Evolutionary conservation across 306 rosid genomes (phyloP), one percentile per base, ranked within the genome.

Genomic region (Comarum palustre): DNA sequence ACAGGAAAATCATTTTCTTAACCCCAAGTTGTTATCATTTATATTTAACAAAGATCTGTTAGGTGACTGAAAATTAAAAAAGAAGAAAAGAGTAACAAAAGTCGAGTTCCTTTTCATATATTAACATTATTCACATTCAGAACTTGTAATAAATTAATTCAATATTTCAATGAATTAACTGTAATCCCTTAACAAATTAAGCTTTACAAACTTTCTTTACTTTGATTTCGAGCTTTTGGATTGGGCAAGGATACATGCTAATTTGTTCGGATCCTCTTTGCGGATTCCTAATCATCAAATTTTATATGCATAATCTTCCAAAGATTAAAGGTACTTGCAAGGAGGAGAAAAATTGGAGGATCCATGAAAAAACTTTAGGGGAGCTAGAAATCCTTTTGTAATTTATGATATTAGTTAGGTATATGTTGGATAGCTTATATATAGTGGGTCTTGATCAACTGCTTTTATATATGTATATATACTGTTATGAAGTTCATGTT

Each of bases 281-380:
- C 34, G 73, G 12, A 63, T 51, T 69, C 62, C 62, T 50, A 51
- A n/a, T 69, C 62, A 69, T 51, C 47, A 34, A 51, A 19, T 19
- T 14, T 50, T 29, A 15, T 59, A 3, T 47, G 27, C 43, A 69
- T 69, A 69, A 69, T 69, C 61, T 34, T 65, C 20, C 32, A 69
- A 69, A 69, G 62, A 43, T 10, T 29, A 68, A 68, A 68, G 73
- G 41, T 27, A 45, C 57, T 59, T 5, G n/a, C 38, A 41, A 5
- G 52, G 22, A 41, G 27, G 32, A 51, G 32, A 51, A 34, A 51
- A 2, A n/a, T 51, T 12, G 24, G 31, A 14, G 41, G 55, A 67
- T 67, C 4, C 15, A 29, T 47, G 9, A 5, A 47, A 20, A 8
- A 17, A 41, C 45, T 42, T 13, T 24, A 43, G 25, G 19, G 5